Percentiles rank a stretch among this genome's conserved stretches.
phyloP scores from a whole-genome alignment of 2,329 filamentous ascomycete species.

The Penicillium frequentans region DNA sequence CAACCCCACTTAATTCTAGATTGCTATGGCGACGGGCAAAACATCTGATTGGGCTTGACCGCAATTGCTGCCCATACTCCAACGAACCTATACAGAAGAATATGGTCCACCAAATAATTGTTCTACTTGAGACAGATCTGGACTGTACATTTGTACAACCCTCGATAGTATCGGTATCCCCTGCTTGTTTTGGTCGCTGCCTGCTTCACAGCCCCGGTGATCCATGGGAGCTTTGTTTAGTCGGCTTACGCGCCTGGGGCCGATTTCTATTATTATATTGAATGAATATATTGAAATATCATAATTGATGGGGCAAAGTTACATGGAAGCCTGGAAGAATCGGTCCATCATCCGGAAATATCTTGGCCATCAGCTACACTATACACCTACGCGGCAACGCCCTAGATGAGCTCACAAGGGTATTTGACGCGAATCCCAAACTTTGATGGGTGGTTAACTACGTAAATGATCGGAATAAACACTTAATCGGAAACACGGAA shows the following conservation, averaged over 20 bases:
- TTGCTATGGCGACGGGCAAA: constrained; percentile 22
- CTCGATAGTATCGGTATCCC: constrained; percentile 3
- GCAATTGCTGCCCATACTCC: not conserved
- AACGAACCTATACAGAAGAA: not conserved
- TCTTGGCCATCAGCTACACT: not conserved
- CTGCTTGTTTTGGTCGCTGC: constrained; percentile 17
- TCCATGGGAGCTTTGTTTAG: not conserved
- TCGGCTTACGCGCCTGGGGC: not conserved
- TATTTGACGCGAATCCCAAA: not conserved
- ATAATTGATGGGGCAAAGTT: not conserved
- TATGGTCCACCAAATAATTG: not conserved
- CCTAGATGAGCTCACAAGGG: not conserved
- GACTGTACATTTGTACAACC: not conserved
- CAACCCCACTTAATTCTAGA: constrained; percentile 10
- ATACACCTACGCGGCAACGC: not conserved
- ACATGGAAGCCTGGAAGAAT: not conserved
- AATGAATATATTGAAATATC: not conserved
- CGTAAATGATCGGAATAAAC: not conserved
- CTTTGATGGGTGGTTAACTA: not conserved
- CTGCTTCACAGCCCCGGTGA: constrained; percentile 15
- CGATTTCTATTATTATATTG: not conserved
- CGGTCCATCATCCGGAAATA: not conserved
- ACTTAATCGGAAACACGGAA: not conserved
- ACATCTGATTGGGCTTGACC: constrained; percentile 8
- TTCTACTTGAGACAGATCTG: constrained; percentile 14